Evolutionary conservation across 2,329 filamentous ascomycete species (phyloP), one percentile per base, ranked within the genome.

Genomic region (Diaporthe citri): DNA sequence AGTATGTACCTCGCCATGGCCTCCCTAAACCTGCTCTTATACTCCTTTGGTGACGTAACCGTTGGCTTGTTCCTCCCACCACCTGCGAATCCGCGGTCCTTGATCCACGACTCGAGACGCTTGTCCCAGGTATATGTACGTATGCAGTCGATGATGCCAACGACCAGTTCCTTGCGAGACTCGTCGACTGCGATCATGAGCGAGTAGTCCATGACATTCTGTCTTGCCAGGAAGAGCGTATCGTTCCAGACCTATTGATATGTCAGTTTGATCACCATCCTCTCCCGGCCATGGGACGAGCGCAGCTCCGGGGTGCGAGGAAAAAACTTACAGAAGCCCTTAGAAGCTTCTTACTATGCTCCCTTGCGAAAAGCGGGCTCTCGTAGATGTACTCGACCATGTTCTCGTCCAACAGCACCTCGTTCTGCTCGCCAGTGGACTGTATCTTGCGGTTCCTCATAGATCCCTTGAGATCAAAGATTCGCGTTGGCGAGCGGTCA

Each of bases 301-400:
- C 20, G n/a, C 12, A 31, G 9, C 10, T 25, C 25, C 10, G 10
- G 31, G 8, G 43, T 22, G 36, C 15, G 20, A 22, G 31, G n/a
- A 22, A 12, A 28, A 22, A 57, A 77, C 79, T 70, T 78, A 80
- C 96, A 13, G 94, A 97, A 71, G 94, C 94, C 77, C 95, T 92
- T 43, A 99, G 90, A 17, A 98, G 89, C 82, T 97, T 98, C 86
- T 98, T 98, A 34, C 95, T 96, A 84, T 99, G 96, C 83, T 99
- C 97, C 62, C 97, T 92, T 13, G 96, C 93, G 83, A 99, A 99
- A 22, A 99, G 89, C 0, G 97, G 97, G 2, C 95, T 97, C 82
- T 99, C 97, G 80, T 98, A 99, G 77, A 99, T 98, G 82, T 97
- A 98, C 83, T 99, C 97, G 13, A 99, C 97, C 90, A 99, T 97